A percentile compares a stretch with the other conserved stretches of the same genome.
These are phyloP conservation scores for Mrakiaceae sp. DNA, from an alignment of 1,284 basidiomycete species.

Conservation along the genomic window DNA sequence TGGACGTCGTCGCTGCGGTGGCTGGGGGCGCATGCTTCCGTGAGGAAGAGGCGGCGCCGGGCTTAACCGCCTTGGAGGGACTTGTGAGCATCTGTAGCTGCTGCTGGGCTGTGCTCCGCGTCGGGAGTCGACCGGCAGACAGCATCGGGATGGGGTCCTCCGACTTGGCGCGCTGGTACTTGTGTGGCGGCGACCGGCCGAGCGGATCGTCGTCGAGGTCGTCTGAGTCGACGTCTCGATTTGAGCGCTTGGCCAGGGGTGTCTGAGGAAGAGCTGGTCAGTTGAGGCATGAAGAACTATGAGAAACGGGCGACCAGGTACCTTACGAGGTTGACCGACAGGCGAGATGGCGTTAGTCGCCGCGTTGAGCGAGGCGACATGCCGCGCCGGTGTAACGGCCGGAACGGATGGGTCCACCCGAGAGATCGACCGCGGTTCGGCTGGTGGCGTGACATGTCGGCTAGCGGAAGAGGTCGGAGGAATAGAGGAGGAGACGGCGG, in stretches of 20 bases:
- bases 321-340: constrained; percentile 69
- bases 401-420: constrained; percentile 41
- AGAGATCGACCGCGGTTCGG: constrained; percentile 30
- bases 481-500: constrained; percentile 31
- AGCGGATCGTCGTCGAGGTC: constrained; percentile 39
- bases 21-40: background rate
- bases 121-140: background rate
- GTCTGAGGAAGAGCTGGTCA: constrained; percentile 2
- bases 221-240: constrained; percentile 42
- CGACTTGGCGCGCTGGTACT: constrained; percentile 9
- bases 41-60: background rate
- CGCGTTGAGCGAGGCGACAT: constrained; percentile 51
- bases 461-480: background rate
- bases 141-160: background rate
- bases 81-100: background rate
- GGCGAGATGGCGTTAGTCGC: constrained; percentile 56
- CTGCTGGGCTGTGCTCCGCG: too few species aligned
- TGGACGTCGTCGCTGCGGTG: background rate
- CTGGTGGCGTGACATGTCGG: constrained; percentile 65
- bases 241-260: constrained; percentile 26
- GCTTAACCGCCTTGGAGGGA: background rate
- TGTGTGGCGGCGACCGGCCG: constrained; percentile 5
- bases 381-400: constrained; percentile 57
- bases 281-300: background rate
- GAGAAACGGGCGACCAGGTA: background rate